Conservation (phyloP, 306 rosid species). For the Styphnolobium japonicum region DNA sequence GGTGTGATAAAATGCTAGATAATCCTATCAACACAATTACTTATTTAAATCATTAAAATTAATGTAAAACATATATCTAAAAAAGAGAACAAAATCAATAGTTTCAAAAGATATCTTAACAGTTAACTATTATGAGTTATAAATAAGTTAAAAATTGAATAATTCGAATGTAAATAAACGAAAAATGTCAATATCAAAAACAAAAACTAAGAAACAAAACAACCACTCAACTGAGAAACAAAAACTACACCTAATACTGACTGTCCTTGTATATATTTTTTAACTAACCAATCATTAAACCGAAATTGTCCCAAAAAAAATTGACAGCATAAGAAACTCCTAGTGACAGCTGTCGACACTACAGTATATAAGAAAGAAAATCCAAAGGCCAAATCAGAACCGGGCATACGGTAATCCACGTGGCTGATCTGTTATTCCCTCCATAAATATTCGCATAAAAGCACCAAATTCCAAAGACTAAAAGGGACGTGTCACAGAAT, state of each 20-base stretch:
- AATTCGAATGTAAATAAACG: too few relatives aligned
- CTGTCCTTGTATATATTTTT: not conserved
- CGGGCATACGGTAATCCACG: constrained; percentile 49
- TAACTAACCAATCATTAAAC: not conserved
- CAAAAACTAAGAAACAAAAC: too few relatives aligned
- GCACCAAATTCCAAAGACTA: not conserved
- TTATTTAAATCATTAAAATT: too few relatives aligned
- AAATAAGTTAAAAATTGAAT: too few relatives aligned
- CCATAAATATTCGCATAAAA: constrained; percentile 40
- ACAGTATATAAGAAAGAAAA: not conserved
- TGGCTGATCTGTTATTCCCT: constrained; percentile 47
- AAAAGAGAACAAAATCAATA: too few relatives aligned
- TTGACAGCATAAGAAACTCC: not conserved
- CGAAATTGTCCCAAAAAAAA: not conserved
- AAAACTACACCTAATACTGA: not conserved
- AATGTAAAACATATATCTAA: too few relatives aligned
- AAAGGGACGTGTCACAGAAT: constrained; percentile 36
- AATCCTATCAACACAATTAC: too few relatives aligned
- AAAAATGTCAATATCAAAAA: too few relatives aligned
- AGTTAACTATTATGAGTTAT: too few relatives aligned
- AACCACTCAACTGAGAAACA: too few relatives aligned
- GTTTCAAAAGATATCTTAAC: too few relatives aligned
- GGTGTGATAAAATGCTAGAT: too few relatives aligned
- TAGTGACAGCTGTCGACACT: not conserved
- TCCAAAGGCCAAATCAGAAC: not conserved